Conservation (phyloP, 179 eudicot genomes). For the Silene noctiflora region DNA sequence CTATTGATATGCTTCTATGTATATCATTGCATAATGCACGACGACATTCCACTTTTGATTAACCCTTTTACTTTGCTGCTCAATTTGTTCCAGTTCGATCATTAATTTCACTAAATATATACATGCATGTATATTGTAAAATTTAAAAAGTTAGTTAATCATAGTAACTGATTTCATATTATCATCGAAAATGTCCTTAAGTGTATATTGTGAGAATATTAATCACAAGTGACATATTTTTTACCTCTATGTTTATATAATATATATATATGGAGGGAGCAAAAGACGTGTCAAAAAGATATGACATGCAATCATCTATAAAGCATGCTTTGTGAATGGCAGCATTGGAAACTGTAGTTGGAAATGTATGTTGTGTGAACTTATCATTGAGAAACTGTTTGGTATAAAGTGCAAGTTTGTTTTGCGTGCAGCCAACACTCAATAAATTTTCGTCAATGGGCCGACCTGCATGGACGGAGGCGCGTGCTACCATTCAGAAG, state of each 20-base stretch:
- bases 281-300: background rate
- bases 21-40: background rate
- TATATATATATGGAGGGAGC: background rate
- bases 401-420: conserved; percentile 9
- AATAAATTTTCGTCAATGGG: conserved; percentile 82
- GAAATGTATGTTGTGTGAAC: background rate
- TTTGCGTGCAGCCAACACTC: conserved; percentile 61
- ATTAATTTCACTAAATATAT: background rate
- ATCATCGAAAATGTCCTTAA: background rate
- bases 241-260: background rate
- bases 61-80: background rate
- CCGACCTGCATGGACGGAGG: conserved; percentile 94
- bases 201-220: background rate
- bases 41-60: background rate
- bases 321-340: background rate
- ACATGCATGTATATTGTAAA: background rate
- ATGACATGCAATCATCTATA: conserved; percentile 1
- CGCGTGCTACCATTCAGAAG: conserved; percentile 82
- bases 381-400: conserved; percentile 10
- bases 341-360: background rate
- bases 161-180: too few species aligned
- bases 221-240: background rate
- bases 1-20: background rate
- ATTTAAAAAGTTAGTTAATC: background rate
- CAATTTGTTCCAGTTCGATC: background rate